Evolutionary conservation across 345 rosid species (phyloP).

Genomic region (Atalantia buxifolia): DNA sequence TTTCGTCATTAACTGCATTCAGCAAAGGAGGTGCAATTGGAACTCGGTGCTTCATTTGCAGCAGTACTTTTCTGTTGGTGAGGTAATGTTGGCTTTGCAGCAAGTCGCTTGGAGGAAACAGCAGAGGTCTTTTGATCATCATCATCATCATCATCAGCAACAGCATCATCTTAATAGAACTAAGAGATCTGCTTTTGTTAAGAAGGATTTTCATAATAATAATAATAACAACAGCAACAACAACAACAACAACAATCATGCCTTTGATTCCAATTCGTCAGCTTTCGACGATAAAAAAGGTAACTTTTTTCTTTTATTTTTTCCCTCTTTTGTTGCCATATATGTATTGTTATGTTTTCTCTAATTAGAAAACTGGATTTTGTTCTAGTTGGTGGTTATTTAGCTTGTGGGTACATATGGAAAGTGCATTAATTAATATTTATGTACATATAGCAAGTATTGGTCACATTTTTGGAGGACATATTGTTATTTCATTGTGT

Average conservation of each 20-base stretch:
- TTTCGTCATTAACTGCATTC: conserved; percentile 43
- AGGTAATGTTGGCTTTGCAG: conserved; percentile 57
- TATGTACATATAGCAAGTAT: neutral
- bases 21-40: conserved; percentile 84
- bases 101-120: conserved; percentile 60
- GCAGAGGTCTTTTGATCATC: conserved; percentile 54
- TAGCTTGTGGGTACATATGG: neutral
- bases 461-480: neutral
- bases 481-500: conserved; percentile 15
- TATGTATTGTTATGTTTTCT: conserved; percentile 1
- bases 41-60: conserved; percentile 74
- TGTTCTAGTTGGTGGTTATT: conserved; percentile 9
- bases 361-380: conserved; percentile 9
- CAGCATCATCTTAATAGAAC: conserved; percentile 32
- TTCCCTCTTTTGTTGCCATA: neutral
- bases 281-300: conserved; percentile 52
- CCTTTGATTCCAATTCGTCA: conserved; percentile 29
- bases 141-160: neutral
- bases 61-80: conserved; percentile 63
- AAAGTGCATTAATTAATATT: neutral
- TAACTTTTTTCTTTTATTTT: conserved; percentile 18
- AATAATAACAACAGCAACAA: too few species aligned
- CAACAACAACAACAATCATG: neutral
- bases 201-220: conserved; percentile 34
- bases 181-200: conserved; percentile 41